phyloP scores from a whole-genome alignment of 2,329 filamentous ascomycete species.

The Fusarium sp. region DNA sequence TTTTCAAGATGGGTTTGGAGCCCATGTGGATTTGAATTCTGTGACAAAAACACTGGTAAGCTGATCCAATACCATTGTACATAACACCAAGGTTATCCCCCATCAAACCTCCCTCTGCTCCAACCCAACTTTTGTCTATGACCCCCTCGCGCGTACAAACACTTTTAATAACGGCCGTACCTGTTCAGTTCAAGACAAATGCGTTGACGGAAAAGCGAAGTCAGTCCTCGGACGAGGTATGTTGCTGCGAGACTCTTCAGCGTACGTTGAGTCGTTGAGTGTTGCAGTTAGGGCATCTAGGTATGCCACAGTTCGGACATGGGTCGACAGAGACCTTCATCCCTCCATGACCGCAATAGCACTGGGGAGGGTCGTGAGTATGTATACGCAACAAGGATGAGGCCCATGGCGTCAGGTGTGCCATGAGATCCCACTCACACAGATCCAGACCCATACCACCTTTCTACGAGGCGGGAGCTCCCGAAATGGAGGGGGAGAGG shows the following conservation, averaged over 20 bases:
- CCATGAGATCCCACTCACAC: not conserved
- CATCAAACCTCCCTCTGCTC: no score
- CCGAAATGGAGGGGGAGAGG: not conserved
- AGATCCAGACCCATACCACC: slow-evolving; percentile 5
- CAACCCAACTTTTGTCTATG: not conserved
- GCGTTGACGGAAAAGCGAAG: not conserved
- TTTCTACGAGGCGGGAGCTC: not conserved
- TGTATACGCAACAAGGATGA: not conserved
- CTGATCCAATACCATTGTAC: no score
- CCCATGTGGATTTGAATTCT: no score
- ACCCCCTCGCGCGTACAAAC: not conserved
- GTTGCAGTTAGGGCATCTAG: slow-evolving; percentile 25
- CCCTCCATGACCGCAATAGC: slow-evolving; percentile 23
- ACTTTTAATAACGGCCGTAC: not conserved
- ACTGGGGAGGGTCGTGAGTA: slow-evolving; percentile 20
- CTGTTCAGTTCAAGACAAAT: not conserved
- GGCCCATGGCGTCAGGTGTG: not conserved
- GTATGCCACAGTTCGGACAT: slow-evolving; percentile 21
- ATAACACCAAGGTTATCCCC: not conserved
- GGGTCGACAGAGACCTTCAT: slow-evolving; percentile 32
- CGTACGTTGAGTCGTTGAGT: slow-evolving; percentile 21
- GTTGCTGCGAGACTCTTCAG: not conserved
- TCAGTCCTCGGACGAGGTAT: not conserved
- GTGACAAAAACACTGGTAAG: no score
- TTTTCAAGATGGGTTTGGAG: no score